These are phyloP conservation scores for Ascochyta rabiei DNA, from an alignment of 2,329 filamentous ascomycete genomes.

Conservation along the genomic window DNA sequence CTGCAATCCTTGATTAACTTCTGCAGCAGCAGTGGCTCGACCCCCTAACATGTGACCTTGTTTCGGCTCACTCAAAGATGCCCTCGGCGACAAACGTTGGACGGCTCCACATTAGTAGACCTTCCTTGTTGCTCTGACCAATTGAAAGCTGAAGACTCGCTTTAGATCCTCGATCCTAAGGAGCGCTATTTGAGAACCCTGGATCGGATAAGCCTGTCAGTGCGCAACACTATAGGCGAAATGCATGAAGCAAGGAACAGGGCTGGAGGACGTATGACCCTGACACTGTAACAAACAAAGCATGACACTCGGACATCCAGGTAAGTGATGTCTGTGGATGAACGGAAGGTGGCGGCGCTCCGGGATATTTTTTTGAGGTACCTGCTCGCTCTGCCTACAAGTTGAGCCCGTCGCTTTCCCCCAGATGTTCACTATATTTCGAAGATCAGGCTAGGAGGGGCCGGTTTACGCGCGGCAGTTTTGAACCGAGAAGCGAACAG, in stretches of 20 bases:
- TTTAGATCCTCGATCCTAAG: slow-evolving; percentile 16
- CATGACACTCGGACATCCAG: not conserved
- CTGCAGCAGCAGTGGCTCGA: not conserved
- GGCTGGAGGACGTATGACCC: not conserved
- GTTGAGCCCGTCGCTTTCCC: not conserved
- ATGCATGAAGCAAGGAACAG: not conserved
- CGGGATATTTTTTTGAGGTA: not conserved
- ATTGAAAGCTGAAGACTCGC: not conserved
- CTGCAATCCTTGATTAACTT: not conserved
- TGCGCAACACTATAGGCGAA: not conserved
- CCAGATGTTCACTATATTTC: not conserved
- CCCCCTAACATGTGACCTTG: not conserved
- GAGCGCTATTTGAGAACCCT: slow-evolving; percentile 11
- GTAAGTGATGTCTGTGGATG: not conserved
- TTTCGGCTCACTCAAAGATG: not conserved
- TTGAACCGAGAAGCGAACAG: not conserved
- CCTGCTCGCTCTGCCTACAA: not conserved
- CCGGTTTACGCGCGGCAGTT: not conserved
- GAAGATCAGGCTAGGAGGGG: not conserved
- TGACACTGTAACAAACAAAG: not conserved
- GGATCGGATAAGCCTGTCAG: not conserved
- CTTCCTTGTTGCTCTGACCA: not conserved
- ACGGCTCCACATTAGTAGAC: not conserved
- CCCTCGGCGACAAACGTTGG: not conserved
- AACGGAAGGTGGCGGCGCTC: not conserved